Conservation (phyloP, 2,329 filamentous ascomycete species). For the Phialemoniopsis sp. region DNA sequence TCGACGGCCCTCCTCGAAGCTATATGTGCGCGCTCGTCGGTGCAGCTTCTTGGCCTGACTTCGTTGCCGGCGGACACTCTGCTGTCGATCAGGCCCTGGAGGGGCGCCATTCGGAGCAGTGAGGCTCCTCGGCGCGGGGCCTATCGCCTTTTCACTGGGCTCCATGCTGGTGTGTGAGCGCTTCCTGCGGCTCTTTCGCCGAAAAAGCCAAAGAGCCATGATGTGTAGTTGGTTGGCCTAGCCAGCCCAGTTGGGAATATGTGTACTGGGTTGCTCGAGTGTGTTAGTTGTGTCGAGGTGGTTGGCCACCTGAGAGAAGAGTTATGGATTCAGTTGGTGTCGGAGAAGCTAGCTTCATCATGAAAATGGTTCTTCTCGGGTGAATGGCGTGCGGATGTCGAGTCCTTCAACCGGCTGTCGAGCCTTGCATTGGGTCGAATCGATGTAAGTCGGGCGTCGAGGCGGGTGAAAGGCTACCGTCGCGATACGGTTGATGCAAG, state of each 20-base stretch:
- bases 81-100: conserved; percentile 12
- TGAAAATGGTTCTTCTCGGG: too few species aligned
- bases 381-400: too few species aligned
- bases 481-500: too few species aligned
- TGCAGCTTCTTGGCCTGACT: conserved; percentile 44
- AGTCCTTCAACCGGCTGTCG: too few species aligned
- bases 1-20: conserved; percentile 57
- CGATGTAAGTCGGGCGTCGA: too few species aligned
- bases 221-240: too few species aligned
- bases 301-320: too few species aligned
- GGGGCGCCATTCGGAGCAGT: conserved; percentile 20
- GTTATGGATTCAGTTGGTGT: too few species aligned
- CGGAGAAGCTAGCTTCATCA: too few species aligned
- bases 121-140: conserved; percentile 21
- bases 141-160: conserved; percentile 43
- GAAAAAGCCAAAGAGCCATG: conserved; percentile 84
- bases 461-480: too few species aligned
- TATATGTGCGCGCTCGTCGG: conserved; percentile 48
- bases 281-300: conserved; percentile 1
- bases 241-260: too few species aligned
- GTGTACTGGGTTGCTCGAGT: not conserved
- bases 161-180: conserved; percentile 47
- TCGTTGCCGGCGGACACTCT: conserved; percentile 33
- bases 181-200: conserved; percentile 66
- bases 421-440: too few species aligned